A percentile compares a stretch with the other conserved stretches of the same genome.
Evolutionary conservation across 805 yeast genomes (phyloP).

Genomic region (Kurtzmaniella cleridarum): DNA sequence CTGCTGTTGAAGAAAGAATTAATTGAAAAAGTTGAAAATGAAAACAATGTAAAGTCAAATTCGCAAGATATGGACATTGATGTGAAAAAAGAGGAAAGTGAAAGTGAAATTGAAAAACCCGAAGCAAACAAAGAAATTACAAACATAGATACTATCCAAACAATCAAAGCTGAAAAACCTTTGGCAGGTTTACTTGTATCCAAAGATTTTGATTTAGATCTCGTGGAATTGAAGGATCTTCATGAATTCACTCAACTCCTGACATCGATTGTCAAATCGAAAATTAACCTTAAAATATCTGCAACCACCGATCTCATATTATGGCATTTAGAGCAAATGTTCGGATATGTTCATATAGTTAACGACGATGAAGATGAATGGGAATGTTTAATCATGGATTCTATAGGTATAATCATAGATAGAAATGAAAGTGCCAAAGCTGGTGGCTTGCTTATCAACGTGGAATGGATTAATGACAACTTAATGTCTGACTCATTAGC

Average conservation of each 20-base stretch:
- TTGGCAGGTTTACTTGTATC: constrained; percentile 86
- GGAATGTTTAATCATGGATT: constrained; percentile 42
- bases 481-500: constrained; percentile 86
- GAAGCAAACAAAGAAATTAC: constrained; percentile 2
- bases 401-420: constrained; percentile 41
- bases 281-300: constrained; percentile 70
- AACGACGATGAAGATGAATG: constrained; percentile 47
- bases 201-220: constrained; percentile 80
- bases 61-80: constrained; percentile 9
- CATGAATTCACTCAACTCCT: constrained; percentile 85
- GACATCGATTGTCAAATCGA: constrained; percentile 77
- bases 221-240: constrained; percentile 80
- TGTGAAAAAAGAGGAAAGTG: constrained; percentile 7
- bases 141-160: constrained; percentile 6
- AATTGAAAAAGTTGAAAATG: constrained; percentile 50
- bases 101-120: constrained; percentile 1
- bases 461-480: constrained; percentile 88
- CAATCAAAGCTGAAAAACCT: constrained; percentile 23
- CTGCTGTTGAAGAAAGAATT: constrained; percentile 41
- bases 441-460: constrained; percentile 43
- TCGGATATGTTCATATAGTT: constrained; percentile 69
- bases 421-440: constrained; percentile 28
- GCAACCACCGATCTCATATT: constrained; percentile 75
- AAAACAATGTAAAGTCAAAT: constrained; percentile 23
- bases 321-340: constrained; percentile 95